Evolutionary conservation across 1,284 basidiomycete species (phyloP), one percentile per base, ranked within the genome.

Genomic region (Cronartium ribicola): DNA sequence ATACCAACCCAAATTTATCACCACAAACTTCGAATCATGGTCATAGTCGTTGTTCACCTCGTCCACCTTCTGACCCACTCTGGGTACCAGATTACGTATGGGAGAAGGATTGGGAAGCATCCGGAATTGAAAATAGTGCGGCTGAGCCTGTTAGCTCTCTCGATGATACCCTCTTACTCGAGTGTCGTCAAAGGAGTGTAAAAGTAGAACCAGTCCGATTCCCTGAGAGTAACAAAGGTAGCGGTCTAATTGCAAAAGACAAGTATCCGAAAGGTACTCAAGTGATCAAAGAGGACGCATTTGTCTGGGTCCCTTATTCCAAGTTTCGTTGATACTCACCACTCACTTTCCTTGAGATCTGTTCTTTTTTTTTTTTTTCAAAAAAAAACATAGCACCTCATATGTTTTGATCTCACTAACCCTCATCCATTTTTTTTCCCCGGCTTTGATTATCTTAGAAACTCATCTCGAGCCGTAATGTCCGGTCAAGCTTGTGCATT

Each of bases 21-120:
- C 55, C 71, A 37, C n/a, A 22, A 13, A 40, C 40, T 11, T 59
- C 69, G 20, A 64, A 57, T 48, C 40, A 17, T 7, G 51, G 41
- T 7, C 59, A 29, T 20, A 10, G 40, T 40, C 37, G 62, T 37
- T 60, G 46, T 6, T 67, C 41, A 29, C 17, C 70, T 44, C 64
- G 65, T 44, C 44, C 44, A 10, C 71, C 71, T 11, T 67, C 55
- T 37, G 71, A 74, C 11, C 71, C 71, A 37, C 43, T 74, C 39
- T 74, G 71, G 71, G 22, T 66, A 13, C 71, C 71, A 11, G 65
- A 74, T 46, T 74, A 74, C 43, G 55, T 59, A 17, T 74, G 64
- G 64, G 71, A 74, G 17, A 74, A 74, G 39, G 71, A 74, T 41
- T 74, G 71, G 71, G 71, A 74, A 66, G 70, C 70, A 17, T 62